phyloP scores from a whole-genome alignment of 2,329 filamentous ascomycete genomes.

The Lomentospora prolificans region DNA sequence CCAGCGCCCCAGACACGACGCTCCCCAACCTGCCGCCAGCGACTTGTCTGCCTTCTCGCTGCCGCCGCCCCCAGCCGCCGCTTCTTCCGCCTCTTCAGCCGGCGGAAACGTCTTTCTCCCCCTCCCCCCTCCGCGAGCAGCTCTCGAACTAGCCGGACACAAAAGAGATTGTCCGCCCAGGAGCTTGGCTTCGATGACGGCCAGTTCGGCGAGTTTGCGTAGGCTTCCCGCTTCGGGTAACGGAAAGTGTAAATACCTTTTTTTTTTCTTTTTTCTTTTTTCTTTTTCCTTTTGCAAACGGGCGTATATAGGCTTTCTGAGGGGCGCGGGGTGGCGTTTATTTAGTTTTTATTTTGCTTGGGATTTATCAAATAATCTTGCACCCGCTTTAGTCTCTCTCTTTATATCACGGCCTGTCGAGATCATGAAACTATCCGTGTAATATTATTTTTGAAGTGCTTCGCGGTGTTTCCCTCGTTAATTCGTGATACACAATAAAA shows the following conservation, averaged over 20 bases:
- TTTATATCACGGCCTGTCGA: not conserved
- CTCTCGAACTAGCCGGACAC: constrained; percentile 47
- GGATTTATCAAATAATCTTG: no score
- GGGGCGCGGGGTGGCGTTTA: no score
- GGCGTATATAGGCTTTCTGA: no score
- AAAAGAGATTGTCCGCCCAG: constrained; percentile 38
- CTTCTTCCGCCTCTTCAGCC: constrained; percentile 16
- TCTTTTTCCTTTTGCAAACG: no score
- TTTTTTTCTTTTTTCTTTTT: not conserved
- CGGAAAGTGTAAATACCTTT: not conserved
- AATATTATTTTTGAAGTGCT: not conserved
- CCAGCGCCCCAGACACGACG: constrained; percentile 10
- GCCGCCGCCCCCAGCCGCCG: constrained; percentile 53
- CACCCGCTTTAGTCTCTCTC: not conserved
- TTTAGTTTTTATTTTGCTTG: no score
- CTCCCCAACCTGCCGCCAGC: constrained; percentile 15
- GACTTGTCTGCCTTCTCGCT: constrained; percentile 55
- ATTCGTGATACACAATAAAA: not conserved
- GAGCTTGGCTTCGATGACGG: constrained; percentile 79
- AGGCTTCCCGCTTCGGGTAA: not conserved
- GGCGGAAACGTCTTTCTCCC: constrained; percentile 41
- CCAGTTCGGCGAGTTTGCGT: constrained; percentile 76
- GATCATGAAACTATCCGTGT: not conserved
- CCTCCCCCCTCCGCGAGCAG: constrained; percentile 56
- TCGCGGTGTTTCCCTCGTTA: not conserved